phyloP scores from a whole-genome alignment of 129 eudicot genomes.

The Escallonia herrerae region DNA sequence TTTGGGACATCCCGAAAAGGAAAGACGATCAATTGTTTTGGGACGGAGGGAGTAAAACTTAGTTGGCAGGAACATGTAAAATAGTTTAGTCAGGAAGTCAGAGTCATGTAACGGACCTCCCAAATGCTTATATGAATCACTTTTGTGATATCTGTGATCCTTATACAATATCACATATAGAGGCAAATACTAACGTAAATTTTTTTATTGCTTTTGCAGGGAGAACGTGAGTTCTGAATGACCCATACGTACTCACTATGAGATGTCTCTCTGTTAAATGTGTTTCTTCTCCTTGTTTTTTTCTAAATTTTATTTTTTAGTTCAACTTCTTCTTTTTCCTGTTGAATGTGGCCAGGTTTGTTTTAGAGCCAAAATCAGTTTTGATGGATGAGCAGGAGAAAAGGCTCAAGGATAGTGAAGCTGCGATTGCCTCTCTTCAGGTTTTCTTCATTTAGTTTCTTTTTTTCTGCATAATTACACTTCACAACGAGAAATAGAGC shows the following conservation, averaged over 20 bases:
- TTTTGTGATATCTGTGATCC: not conserved
- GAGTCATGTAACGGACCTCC: not conserved
- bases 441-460: constrained; percentile 27
- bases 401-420: too few species aligned
- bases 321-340: constrained; percentile 2
- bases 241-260: constrained; percentile 3
- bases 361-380: too few species aligned
- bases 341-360: constrained; percentile 27
- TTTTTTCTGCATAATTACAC: not conserved
- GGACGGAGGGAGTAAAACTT: too few species aligned
- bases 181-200: not conserved
- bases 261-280: not conserved
- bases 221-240: constrained; percentile 71
- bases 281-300: not conserved
- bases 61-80: too few species aligned
- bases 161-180: not conserved
- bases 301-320: not conserved
- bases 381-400: too few species aligned
- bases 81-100: too few species aligned
- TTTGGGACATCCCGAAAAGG: too few species aligned
- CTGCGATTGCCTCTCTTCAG: constrained; percentile 23
- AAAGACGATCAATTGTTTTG: too few species aligned
- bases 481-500: too few species aligned
- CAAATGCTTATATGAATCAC: not conserved
- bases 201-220: constrained; percentile 47